Conservation (phyloP, 192 early-diverging fungal genomes). For the Martensiomyces pterosporus region DNA sequence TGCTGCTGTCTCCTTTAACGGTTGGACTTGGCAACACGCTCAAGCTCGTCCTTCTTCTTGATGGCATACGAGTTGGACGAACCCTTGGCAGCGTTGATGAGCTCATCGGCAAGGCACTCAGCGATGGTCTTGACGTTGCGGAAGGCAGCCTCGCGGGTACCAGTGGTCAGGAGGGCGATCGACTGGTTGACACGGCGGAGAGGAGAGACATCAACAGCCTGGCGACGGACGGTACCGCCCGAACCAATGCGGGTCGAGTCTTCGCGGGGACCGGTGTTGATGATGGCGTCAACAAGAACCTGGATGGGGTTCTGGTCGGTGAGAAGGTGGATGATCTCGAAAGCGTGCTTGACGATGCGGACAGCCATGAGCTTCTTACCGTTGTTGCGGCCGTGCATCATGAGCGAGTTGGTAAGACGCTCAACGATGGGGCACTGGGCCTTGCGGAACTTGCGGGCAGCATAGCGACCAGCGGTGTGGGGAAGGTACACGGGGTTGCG, state of each 20-base stretch:
- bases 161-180: slow-evolving; percentile 89
- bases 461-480: slow-evolving; percentile 98
- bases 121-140: slow-evolving; percentile 99
- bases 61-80: slow-evolving; percentile 99
- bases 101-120: slow-evolving; percentile 98
- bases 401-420: slow-evolving; percentile 97
- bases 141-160: slow-evolving; percentile 96
- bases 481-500: slow-evolving; percentile 91
- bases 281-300: slow-evolving; percentile 96
- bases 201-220: slow-evolving; percentile 99
- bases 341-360: slow-evolving; percentile 98
- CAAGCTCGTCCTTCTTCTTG: slow-evolving; percentile 99
- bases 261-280: slow-evolving; percentile 99
- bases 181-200: slow-evolving; percentile 97
- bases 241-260: slow-evolving; percentile 99
- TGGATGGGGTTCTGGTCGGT: slow-evolving; percentile 98
- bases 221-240: slow-evolving; percentile 95
- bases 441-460: slow-evolving; percentile 95
- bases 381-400: slow-evolving; percentile 99
- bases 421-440: slow-evolving; percentile 98
- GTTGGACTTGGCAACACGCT: slow-evolving; percentile 61
- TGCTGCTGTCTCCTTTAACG: no score
- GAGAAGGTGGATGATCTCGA: slow-evolving; percentile 98
- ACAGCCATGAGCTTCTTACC: slow-evolving; percentile 99
- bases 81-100: slow-evolving; percentile 98